These are phyloP conservation scores for Ganoderma leucocontextum DNA, from an alignment of 1,284 basidiomycete genomes.

Conservation along the genomic window DNA sequence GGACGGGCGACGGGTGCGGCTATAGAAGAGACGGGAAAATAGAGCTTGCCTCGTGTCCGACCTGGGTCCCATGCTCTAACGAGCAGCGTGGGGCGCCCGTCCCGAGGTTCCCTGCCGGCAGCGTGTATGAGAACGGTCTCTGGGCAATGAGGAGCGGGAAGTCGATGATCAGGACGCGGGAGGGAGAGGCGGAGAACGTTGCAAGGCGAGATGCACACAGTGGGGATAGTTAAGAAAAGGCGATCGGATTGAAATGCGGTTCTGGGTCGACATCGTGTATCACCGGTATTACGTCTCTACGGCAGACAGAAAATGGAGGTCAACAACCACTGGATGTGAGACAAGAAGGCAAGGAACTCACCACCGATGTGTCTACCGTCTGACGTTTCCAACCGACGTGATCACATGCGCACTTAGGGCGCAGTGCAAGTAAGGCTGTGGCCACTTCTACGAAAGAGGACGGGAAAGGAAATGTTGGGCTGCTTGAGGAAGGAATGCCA, in stretches of 20 bases:
- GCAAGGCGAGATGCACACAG: slow-evolving; percentile 10
- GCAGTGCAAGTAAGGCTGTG: background rate
- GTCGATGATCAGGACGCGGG: background rate
- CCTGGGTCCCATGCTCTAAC: slow-evolving; percentile 14
- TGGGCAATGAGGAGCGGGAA: slow-evolving; percentile 3
- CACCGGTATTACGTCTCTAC: slow-evolving; percentile 10
- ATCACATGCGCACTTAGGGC: background rate
- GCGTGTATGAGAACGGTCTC: slow-evolving; percentile 11
- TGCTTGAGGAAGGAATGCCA: background rate
- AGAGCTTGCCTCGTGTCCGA: slow-evolving; percentile 14
- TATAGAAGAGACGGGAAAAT: slow-evolving; percentile 20
- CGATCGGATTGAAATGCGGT: slow-evolving; percentile 8
- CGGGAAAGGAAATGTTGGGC: background rate
- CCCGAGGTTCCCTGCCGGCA: slow-evolving; percentile 13
- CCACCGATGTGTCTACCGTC: slow-evolving; percentile 1
- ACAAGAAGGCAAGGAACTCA: background rate
- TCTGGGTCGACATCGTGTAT: slow-evolving; percentile 13
- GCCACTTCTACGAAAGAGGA: background rate
- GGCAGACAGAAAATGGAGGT: slow-evolving; percentile 3
- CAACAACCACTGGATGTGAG: slow-evolving; percentile 1
- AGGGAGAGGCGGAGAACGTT: slow-evolving; percentile 1
- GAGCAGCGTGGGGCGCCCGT: slow-evolving; percentile 5
- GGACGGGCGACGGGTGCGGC: slow-evolving; percentile 21
- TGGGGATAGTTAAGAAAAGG: slow-evolving; percentile 17
- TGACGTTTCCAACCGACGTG: background rate